A percentile compares a stretch with the other conserved stretches of the same genome.
Conservation (phyloP, 441 rosid genomes). For the Pelargonium myrrhifolium region DNA sequence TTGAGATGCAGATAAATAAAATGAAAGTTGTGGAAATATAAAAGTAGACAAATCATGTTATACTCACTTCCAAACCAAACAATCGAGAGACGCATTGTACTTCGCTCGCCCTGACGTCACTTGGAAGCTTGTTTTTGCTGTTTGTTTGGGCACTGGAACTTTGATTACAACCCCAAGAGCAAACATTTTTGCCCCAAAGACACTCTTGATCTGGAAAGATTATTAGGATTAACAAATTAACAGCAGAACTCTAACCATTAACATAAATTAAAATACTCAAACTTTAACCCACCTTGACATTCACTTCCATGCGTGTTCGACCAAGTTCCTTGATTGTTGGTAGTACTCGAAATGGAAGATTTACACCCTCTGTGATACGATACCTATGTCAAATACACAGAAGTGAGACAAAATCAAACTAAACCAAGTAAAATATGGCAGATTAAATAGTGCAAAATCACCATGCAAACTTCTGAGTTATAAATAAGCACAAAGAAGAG, state of each 20-base stretch:
- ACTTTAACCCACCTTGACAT: slow-evolving; percentile 52
- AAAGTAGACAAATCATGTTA: background rate
- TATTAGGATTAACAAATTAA: slow-evolving; percentile 16
- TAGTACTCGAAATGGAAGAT: slow-evolving; percentile 91
- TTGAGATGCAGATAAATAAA: background rate
- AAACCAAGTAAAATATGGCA: background rate
- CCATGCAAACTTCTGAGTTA: background rate
- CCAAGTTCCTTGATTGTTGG: slow-evolving; percentile 98
- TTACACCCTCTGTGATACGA: slow-evolving; percentile 95
- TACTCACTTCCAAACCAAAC: slow-evolving; percentile 26
- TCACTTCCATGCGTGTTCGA: slow-evolving; percentile 94
- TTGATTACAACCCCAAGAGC: slow-evolving; percentile 95
- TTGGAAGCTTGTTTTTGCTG: slow-evolving; percentile 97
- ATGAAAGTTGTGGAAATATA: background rate
- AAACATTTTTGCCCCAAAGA: slow-evolving; percentile 98
- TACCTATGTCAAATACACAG: slow-evolving; percentile 38
- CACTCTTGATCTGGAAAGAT: slow-evolving; percentile 82
- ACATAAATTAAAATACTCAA: background rate
- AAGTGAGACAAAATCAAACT: background rate
- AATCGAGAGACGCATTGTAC: slow-evolving; percentile 91
- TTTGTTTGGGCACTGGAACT: slow-evolving; percentile 96
- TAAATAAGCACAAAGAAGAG: background rate
- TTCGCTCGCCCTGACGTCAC: slow-evolving; percentile 93
- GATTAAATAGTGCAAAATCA: no score
- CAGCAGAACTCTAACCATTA: slow-evolving; percentile 7